Percentiles rank a stretch among this genome's conserved stretches.
These are phyloP conservation scores for Penicillium parvum DNA, from an alignment of 495 filamentous ascomycete species.

Conservation along the genomic window DNA sequence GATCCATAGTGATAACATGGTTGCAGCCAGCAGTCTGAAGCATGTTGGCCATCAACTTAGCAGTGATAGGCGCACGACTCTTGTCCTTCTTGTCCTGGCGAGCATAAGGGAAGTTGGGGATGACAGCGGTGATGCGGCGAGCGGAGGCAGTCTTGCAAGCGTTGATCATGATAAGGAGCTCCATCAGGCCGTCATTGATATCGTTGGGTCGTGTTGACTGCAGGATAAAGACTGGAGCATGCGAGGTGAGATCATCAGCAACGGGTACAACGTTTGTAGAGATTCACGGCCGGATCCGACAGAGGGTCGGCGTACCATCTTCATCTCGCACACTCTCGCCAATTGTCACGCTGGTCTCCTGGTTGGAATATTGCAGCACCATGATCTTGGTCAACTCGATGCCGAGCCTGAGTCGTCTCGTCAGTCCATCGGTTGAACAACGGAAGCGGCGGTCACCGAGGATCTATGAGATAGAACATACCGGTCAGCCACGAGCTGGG, in stretches of 20 bases:
- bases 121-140: slow-evolving; percentile 83
- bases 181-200: slow-evolving; percentile 98
- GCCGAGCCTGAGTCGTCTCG: slow-evolving; percentile 59
- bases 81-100: slow-evolving; percentile 99
- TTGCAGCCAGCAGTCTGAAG: slow-evolving; percentile 87
- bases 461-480: slow-evolving; percentile 36
- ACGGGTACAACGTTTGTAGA: background rate
- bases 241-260: slow-evolving; percentile 12
- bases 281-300: slow-evolving; percentile 1
- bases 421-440: slow-evolving; percentile 6
- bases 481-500: slow-evolving; percentile 87
- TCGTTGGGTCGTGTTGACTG: slow-evolving; percentile 94
- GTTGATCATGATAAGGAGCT: slow-evolving; percentile 98
- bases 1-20: slow-evolving; percentile 86
- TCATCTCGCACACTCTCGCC: slow-evolving; percentile 96
- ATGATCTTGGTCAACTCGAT: slow-evolving; percentile 92
- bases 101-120: slow-evolving; percentile 98
- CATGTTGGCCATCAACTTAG: slow-evolving; percentile 96
- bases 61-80: slow-evolving; percentile 77
- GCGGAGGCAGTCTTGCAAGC: slow-evolving; percentile 97
- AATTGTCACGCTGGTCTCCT: slow-evolving; percentile 94
- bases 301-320: slow-evolving; percentile 58
- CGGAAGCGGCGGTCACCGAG: slow-evolving; percentile 1
- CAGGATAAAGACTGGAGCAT: slow-evolving; percentile 77
- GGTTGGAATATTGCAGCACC: slow-evolving; percentile 94